phyloP scores from a whole-genome alignment of 225 moss, liverwort and hornwort species.

The Physcomitrellopsis africana region DNA sequence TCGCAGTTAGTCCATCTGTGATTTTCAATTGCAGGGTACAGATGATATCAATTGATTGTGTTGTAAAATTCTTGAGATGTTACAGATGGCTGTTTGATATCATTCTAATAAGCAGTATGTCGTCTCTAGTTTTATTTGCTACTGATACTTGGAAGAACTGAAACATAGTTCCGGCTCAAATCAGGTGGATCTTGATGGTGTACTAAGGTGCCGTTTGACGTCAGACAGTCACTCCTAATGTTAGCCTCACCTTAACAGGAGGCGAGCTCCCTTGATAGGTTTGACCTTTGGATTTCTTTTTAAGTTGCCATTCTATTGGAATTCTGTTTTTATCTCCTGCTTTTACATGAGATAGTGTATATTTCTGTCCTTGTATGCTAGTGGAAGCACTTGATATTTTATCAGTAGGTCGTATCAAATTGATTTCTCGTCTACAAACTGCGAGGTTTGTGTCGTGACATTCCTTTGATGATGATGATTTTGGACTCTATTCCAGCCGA shows the following conservation, averaged over 20 bases:
- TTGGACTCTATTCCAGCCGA: background rate
- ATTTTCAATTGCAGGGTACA: background rate
- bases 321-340: background rate
- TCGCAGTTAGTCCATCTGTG: background rate
- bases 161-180: constrained; percentile 21
- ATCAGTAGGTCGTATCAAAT: background rate
- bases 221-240: constrained; percentile 14
- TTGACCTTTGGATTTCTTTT: constrained; percentile 28
- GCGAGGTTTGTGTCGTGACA: no score
- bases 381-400: background rate
- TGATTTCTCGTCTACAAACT: background rate
- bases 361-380: background rate
- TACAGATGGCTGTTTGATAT: constrained; percentile 8
- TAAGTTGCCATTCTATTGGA: background rate
- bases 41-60: constrained; percentile 11
- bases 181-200: constrained; percentile 31
- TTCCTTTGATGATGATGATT: background rate
- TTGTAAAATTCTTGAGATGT: constrained; percentile 10
- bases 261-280: constrained; percentile 32
- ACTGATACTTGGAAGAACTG: constrained; percentile 38
- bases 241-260: constrained; percentile 17
- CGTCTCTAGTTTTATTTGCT: constrained; percentile 4
- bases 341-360: background rate
- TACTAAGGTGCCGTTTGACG: constrained; percentile 13
- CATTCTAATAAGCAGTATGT: background rate